Evolutionary conservation across 148 eudicot genomes (phyloP).

Genomic region (Polygonum maritimum): DNA sequence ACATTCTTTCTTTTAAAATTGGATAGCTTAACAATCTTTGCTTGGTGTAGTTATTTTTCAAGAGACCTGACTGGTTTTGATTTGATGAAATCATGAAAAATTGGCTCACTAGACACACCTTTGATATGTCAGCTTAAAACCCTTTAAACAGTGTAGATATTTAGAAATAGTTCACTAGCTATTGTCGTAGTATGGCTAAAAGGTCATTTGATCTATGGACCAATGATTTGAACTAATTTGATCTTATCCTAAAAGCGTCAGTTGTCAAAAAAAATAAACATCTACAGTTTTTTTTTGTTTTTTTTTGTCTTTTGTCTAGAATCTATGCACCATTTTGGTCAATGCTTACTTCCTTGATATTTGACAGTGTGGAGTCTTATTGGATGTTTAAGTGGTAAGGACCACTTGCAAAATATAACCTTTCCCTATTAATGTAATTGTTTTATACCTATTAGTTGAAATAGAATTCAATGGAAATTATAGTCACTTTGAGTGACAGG

Average conservation of each 20-base stretch:
- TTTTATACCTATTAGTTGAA: not conserved
- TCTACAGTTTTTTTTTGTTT: too few relatives aligned
- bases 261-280: not conserved
- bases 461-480: not conserved
- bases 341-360: not conserved
- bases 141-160: not conserved
- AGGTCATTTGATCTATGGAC: not conserved
- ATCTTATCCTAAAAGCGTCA: not conserved
- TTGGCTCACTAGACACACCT: not conserved
- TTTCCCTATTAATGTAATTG: not conserved
- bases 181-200: not conserved
- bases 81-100: not conserved
- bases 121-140: not conserved
- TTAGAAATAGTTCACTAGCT: not conserved
- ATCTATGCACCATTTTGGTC: not conserved
- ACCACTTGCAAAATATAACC: not conserved
- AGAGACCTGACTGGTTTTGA: not conserved
- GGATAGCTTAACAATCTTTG: not conserved
- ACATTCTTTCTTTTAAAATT: not conserved
- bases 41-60: not conserved
- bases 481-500: not conserved
- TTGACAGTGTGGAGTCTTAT: not conserved
- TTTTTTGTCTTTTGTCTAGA: too few relatives aligned
- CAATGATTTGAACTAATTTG: not conserved
- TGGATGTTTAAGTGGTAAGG: not conserved